Evolutionary conservation across 2,329 filamentous ascomycete genomes (phyloP), one percentile per base, ranked within the genome.

Genomic region (Fusarium lateritium): DNA sequence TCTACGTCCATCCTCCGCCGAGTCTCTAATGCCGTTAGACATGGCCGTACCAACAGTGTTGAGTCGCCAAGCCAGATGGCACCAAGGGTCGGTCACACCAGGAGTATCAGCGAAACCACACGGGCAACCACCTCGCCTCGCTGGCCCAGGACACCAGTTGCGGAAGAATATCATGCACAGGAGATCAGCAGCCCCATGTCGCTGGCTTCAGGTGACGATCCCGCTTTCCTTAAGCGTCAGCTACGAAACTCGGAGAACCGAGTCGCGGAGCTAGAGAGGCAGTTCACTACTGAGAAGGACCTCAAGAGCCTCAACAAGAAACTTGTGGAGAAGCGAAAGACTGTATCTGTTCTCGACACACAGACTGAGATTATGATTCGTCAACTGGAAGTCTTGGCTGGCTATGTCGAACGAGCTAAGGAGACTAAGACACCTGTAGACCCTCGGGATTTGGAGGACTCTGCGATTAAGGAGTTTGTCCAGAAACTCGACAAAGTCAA

Each of bases 311-410:
- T 97, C 31, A 97, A 97, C 79, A 94, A 92, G 73, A 95, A 94
- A 77, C 83, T 98, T 24, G 86, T 92, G 36, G 94, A 98, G 80
- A 98, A 98, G 83, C 88, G 96, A 61, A 97, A 97, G 75, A 98
- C 96, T 0, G 96, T 99, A 78, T 95, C 95, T 8, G 92, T 97
- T 19, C 84, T 98, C 52, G 95, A 98, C 77, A 95, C 94, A 1
- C 94, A 98, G 80, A 94, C 94, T 51, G 95, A 98, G 80, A 94
- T 98, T 78, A 95, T 97, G 81, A 93, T 98, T 74, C 91, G 93
- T 40, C 94, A 98, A 79, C 84, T 98, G 19, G 94, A 97, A 76
- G 91, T 95, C 38, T 87, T 98, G 74, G 94, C 94, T 6, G 93
- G 94, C 45, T 95, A 96, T 76, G 89, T 98, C 21, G 92, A 95